A percentile compares a stretch with the other conserved stretches of the same genome.
Conservation (phyloP, 495 filamentous ascomycete species). For the Tirmania nivea region DNA sequence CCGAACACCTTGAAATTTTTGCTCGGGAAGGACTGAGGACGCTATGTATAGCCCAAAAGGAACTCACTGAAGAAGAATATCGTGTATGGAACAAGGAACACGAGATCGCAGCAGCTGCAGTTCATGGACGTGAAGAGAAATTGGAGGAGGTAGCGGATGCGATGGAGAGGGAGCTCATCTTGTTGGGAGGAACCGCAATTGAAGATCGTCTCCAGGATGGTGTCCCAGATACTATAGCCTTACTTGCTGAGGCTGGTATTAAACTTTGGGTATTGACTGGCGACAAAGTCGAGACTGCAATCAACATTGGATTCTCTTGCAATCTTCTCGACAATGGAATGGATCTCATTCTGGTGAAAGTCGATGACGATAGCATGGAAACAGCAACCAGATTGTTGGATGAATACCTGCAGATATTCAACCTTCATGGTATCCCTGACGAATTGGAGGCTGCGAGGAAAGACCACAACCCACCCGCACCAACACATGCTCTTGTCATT, state of each 20-base stretch:
- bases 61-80: constrained; percentile 72
- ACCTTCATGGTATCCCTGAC: constrained; percentile 66
- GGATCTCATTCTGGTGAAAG: constrained; percentile 84
- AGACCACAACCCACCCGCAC: constrained; percentile 61
- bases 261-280: constrained; percentile 99
- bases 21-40: constrained; percentile 88
- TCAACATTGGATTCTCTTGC: constrained; percentile 99
- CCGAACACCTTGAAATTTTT: constrained; percentile 89
- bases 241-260: constrained; percentile 85
- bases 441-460: constrained; percentile 58
- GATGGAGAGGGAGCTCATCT: constrained; percentile 74
- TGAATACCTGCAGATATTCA: constrained; percentile 44
- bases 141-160: constrained; percentile 71
- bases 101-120: constrained; percentile 63
- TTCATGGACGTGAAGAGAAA: constrained; percentile 81
- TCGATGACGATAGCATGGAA: constrained; percentile 47
- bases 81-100: constrained; percentile 65
- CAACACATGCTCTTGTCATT: constrained; percentile 91
- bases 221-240: constrained; percentile 84
- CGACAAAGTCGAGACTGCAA: constrained; percentile 97
- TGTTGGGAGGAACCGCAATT: constrained; percentile 91
- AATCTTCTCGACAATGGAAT: constrained; percentile 94
- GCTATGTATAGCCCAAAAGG: constrained; percentile 76
- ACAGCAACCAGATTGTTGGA: constrained; percentile 49
- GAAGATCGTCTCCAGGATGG: constrained; percentile 95